phyloP scores from a whole-genome alignment of 2,329 filamentous ascomycete species.

The Epichloe sp. region DNA sequence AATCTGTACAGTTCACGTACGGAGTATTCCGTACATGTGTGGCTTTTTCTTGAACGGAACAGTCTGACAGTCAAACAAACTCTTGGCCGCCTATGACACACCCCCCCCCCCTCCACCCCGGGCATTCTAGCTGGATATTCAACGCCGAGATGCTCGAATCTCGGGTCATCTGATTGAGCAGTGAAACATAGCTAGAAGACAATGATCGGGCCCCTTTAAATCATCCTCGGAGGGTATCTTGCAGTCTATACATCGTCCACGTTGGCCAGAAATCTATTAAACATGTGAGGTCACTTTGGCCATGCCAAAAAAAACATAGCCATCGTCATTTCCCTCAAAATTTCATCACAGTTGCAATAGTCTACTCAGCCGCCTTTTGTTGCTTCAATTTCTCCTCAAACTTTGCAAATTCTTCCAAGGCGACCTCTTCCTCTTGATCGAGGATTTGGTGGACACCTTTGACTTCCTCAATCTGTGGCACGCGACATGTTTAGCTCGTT shows the following conservation, averaged over 20 bases:
- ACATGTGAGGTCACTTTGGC: not conserved
- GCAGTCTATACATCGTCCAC: not conserved
- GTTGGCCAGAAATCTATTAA: not conserved
- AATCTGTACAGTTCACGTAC: not conserved
- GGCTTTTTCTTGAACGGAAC: not conserved
- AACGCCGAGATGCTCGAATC: no score
- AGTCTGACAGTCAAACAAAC: not conserved
- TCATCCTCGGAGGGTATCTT: not conserved
- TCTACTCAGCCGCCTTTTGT: slow-evolving; percentile 29
- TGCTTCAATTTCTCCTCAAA: slow-evolving; percentile 73
- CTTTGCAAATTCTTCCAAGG: slow-evolving; percentile 77
- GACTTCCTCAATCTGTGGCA: slow-evolving; percentile 75
- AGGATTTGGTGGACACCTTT: slow-evolving; percentile 82
- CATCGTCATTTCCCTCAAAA: no score
- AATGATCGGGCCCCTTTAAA: not conserved
- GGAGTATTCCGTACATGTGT: not conserved
- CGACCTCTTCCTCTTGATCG: slow-evolving; percentile 83
- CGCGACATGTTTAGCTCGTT: not conserved
- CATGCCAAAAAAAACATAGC: not conserved
- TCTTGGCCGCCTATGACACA: not conserved
- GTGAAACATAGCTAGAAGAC: not conserved
- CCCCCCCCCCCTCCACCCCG: not conserved
- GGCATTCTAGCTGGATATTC: not conserved
- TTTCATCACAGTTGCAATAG: not conserved
- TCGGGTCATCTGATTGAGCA: not conserved